A percentile compares a stretch with the other conserved stretches of the same genome.
phyloP scores from a whole-genome alignment of 2,329 filamentous ascomycete species.

The Diaporthe humulicola region DNA sequence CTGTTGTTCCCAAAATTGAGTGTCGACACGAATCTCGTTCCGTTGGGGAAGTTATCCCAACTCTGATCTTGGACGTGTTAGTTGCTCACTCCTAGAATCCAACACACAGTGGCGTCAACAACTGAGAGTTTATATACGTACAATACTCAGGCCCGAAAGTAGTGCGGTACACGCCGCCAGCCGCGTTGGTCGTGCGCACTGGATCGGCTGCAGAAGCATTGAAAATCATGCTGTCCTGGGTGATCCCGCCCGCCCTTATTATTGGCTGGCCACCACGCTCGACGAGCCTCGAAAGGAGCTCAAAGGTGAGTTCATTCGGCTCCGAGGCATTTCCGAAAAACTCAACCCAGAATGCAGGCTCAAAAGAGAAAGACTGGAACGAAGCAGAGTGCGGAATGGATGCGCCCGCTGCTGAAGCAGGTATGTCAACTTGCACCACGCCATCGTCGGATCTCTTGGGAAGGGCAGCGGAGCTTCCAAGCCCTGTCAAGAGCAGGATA shows the following conservation, averaged over 20 bases:
- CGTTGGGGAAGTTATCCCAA: constrained; percentile 27
- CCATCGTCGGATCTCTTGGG: background rate
- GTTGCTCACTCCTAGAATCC: background rate
- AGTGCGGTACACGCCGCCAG: constrained; percentile 17
- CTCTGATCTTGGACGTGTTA: background rate
- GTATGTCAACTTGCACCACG: constrained; percentile 8
- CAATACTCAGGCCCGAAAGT: constrained; percentile 19
- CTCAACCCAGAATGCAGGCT: constrained; percentile 27
- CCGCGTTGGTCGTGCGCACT: constrained; percentile 19
- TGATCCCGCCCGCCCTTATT: background rate
- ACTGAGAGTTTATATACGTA: background rate
- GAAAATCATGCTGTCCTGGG: constrained; percentile 28
- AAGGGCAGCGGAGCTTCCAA: background rate
- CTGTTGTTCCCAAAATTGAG: constrained; percentile 25
- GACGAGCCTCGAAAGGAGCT: constrained; percentile 19
- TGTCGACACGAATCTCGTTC: constrained; percentile 7
- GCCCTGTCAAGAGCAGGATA: constrained; percentile 16
- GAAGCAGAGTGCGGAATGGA: constrained; percentile 18
- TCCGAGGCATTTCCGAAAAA: constrained; percentile 21
- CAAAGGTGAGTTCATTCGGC: constrained; percentile 19
- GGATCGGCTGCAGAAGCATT: constrained; percentile 9
- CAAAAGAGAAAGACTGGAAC: constrained; percentile 22
- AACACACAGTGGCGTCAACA: too few species aligned
- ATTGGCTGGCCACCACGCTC: constrained; percentile 14
- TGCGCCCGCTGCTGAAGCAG: constrained; percentile 4